Conservation (phyloP, 441 rosid species). For the Biscutella auriculata region DNA sequence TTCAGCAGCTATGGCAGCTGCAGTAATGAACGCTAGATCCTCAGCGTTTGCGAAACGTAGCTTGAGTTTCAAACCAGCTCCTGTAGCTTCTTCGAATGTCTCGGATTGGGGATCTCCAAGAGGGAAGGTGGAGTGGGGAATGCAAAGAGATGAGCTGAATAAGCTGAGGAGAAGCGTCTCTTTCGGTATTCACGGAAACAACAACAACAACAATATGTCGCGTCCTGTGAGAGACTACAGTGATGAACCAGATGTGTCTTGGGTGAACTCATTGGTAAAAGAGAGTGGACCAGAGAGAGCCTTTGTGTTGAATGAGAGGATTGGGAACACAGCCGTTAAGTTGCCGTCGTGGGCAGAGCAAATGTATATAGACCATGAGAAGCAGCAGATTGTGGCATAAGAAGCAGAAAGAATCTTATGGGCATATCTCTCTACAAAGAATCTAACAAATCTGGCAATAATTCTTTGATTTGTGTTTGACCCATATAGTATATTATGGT, state of each 20-base stretch:
- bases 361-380: constrained; percentile 73
- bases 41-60: constrained; percentile 76
- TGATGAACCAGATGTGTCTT: constrained; percentile 78
- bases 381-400: constrained; percentile 71
- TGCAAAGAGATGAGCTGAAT: constrained; percentile 72
- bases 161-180: constrained; percentile 73
- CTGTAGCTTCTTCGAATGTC: constrained; percentile 40
- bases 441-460: constrained; percentile 13
- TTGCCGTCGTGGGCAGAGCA: constrained; percentile 64
- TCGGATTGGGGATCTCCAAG: constrained; percentile 68
- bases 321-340: constrained; percentile 7
- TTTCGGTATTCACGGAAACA: constrained; percentile 51
- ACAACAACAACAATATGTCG: background rate
- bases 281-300: constrained; percentile 37
- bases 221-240: constrained; percentile 19
- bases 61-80: constrained; percentile 64
- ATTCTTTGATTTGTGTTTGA: constrained; percentile 23
- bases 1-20: constrained; percentile 76
- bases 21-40: constrained; percentile 74
- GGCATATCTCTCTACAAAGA: constrained; percentile 12
- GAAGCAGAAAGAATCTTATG: constrained; percentile 5
- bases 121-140: constrained; percentile 79
- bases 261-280: constrained; percentile 76
- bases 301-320: constrained; percentile 19
- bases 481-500: constrained; percentile 15